Percentiles rank a stretch among this genome's conserved stretches.
phyloP scores from a whole-genome alignment of 305 asterid species.

The Salvia sclarea region DNA sequence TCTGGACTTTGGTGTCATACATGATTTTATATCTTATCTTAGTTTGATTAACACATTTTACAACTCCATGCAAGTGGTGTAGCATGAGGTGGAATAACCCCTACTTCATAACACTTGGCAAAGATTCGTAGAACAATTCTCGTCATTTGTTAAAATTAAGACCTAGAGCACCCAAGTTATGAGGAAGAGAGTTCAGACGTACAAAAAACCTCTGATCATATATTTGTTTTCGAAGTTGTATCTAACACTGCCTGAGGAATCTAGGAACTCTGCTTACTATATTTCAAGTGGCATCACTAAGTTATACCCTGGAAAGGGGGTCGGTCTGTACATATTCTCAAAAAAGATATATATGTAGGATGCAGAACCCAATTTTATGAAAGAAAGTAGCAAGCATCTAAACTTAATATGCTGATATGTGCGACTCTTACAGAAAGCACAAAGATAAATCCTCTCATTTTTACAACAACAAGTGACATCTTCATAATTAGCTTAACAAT shows the following conservation, averaged over 20 bases:
- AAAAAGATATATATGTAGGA: not conserved
- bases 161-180: not conserved
- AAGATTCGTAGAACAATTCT: not conserved
- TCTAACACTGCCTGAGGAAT: not conserved
- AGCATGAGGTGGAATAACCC: slow-evolving; percentile 4
- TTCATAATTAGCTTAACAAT: not conserved
- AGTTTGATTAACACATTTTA: not conserved
- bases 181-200: not conserved
- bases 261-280: not conserved
- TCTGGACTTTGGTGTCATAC: slow-evolving; percentile 5
- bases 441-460: not conserved
- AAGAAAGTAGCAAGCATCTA: not conserved
- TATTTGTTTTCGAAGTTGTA: not conserved
- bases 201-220: not conserved
- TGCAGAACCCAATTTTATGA: not conserved
- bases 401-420: not conserved
- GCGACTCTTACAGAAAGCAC: not conserved
- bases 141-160: not conserved
- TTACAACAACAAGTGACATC: not conserved
- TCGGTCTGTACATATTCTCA: not conserved
- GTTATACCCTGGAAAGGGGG: not conserved
- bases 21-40: not conserved
- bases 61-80: slow-evolving; percentile 19
- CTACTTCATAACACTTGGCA: not conserved
- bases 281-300: slow-evolving; percentile 2